These are phyloP conservation scores for Cytospora schulzeri DNA, from an alignment of 2,329 filamentous ascomycete genomes.

Conservation along the genomic window DNA sequence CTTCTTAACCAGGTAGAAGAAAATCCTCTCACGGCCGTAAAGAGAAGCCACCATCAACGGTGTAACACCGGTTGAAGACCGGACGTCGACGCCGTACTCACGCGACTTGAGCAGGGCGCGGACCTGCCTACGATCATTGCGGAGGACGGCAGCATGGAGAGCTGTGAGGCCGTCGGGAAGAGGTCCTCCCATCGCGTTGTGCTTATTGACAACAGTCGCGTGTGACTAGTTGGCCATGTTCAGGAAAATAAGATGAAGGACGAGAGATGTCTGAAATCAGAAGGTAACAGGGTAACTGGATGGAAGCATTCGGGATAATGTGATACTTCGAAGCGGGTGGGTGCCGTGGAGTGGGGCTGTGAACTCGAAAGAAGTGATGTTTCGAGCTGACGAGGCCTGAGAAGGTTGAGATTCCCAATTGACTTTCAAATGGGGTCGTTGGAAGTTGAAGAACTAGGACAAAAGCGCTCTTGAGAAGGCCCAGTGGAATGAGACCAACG, in stretches of 20 bases:
- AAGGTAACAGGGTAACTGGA: not conserved
- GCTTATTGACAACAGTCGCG: not conserved
- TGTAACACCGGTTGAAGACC: not conserved
- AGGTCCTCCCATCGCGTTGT: not conserved
- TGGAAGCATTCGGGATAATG: too few relatives aligned
- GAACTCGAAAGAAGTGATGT: too few relatives aligned
- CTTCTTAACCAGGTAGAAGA: not conserved
- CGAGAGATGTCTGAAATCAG: not conserved
- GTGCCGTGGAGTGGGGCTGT: too few relatives aligned
- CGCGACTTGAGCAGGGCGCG: not conserved
- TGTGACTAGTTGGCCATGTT: not conserved
- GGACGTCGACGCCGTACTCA: not conserved
- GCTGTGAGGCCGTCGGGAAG: not conserved
- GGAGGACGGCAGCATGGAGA: not conserved
- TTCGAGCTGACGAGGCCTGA: too few relatives aligned
- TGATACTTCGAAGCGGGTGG: too few relatives aligned
- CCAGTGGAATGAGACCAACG: too few relatives aligned
- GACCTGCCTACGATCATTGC: not conserved
- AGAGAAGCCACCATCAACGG: conserved; percentile 5
- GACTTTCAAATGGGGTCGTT: too few relatives aligned
- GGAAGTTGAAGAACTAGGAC: too few relatives aligned
- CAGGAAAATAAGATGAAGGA: not conserved
- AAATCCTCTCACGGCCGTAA: not conserved
- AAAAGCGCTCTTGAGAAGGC: too few relatives aligned
- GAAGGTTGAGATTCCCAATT: too few relatives aligned